A percentile compares a stretch with the other conserved stretches of the same genome.
Evolutionary conservation across 2,329 filamentous ascomycete genomes (phyloP).

Genomic region (Epichloe glyceriae): DNA sequence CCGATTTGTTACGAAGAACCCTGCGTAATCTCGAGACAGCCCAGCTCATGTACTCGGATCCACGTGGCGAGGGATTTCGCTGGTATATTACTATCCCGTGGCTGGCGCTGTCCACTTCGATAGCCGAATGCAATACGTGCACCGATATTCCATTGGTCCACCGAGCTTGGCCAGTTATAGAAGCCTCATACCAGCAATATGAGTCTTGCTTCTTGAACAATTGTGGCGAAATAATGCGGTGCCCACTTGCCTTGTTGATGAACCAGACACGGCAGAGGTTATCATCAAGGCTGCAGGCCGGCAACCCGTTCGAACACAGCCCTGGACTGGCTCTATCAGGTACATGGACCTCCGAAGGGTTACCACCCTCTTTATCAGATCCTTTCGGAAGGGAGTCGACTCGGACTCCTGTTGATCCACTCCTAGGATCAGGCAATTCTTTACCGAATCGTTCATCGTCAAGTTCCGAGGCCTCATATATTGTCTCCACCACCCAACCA

Average conservation of each 20-base stretch:
- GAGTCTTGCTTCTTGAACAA: neutral
- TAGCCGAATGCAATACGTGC: slow-evolving; percentile 8
- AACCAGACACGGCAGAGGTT: neutral
- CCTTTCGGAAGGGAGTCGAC: neutral
- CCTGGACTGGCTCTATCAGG: neutral
- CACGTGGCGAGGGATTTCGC: slow-evolving; percentile 7
- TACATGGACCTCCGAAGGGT: neutral
- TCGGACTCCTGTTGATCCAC: neutral
- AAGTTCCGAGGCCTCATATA: neutral
- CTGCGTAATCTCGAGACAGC: slow-evolving; percentile 4
- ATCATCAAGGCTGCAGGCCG: neutral
- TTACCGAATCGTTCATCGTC: neutral
- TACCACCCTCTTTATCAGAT: neutral
- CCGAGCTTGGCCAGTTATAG: slow-evolving; percentile 6
- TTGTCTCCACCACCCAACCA: neutral
- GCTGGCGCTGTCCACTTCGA: slow-evolving; percentile 7
- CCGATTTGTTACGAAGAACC: slow-evolving; percentile 1
- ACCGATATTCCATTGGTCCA: slow-evolving; percentile 2
- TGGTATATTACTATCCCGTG: slow-evolving; percentile 7
- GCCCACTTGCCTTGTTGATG: neutral
- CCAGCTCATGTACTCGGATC: slow-evolving; percentile 6
- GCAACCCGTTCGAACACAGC: neutral
- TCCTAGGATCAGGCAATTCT: neutral
- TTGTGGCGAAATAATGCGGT: neutral
- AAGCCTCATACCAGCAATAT: slow-evolving; percentile 6